Conservation (phyloP, 306 rosid genomes). For the Dalbergia cultrata region DNA sequence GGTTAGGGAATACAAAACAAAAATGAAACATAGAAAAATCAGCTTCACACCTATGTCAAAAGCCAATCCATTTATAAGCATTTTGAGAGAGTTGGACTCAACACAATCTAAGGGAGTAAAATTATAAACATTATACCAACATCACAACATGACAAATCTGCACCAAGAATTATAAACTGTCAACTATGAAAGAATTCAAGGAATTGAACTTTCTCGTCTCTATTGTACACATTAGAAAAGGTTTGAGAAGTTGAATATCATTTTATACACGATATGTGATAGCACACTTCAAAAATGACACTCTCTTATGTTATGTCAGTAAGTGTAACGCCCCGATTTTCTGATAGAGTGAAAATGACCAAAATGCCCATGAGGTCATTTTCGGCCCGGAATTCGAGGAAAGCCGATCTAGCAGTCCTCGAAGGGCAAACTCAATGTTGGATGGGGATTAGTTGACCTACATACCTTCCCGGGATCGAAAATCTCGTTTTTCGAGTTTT, state of each 20-base stretch:
- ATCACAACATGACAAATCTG: slow-evolving; percentile 19
- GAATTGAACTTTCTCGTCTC: slow-evolving; percentile 2
- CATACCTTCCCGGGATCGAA: no score
- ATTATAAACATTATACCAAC: not conserved
- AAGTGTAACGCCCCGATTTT: no score
- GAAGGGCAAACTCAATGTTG: no score
- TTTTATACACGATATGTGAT: not conserved
- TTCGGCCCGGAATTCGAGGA: no score
- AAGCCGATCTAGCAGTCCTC: no score
- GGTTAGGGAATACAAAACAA: slow-evolving; percentile 29
- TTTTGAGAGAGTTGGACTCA: slow-evolving; percentile 28
- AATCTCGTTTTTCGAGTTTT: no score
- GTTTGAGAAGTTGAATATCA: slow-evolving; percentile 24
- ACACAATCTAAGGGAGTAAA: slow-evolving; percentile 28
- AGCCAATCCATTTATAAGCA: slow-evolving; percentile 6
- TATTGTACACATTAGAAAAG: not conserved
- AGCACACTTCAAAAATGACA: not conserved
- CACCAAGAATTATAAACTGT: not conserved
- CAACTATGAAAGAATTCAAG: slow-evolving; percentile 20
- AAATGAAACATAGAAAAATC: not conserved
- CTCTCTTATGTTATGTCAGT: not conserved
- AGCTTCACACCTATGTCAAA: slow-evolving; percentile 31
- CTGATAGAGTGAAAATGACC: no score
- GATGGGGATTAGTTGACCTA: no score
- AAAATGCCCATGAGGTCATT: no score